Evolutionary conservation across 176 grass and related monocot genomes (phyloP).

Genomic region (Juncus inflexus): DNA sequence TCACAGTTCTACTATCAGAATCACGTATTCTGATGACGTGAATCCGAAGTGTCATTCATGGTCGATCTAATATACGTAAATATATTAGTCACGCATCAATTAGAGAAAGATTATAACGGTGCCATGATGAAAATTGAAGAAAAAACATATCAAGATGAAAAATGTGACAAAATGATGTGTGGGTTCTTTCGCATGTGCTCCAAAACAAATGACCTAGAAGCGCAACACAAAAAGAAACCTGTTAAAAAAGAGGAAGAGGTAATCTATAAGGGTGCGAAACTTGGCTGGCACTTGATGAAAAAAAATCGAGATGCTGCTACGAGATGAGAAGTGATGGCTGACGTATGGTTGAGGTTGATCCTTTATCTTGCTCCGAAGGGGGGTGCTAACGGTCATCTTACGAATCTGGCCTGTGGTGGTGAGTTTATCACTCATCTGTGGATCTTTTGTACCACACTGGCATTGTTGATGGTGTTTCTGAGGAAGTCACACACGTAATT

Average conservation of each 20-base stretch:
- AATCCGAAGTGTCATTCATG: too few species aligned
- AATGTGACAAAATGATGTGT: too few species aligned
- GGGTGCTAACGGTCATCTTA: conserved; percentile 5
- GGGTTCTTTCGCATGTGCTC: too few species aligned
- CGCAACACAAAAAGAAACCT: background rate
- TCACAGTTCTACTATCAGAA: too few species aligned
- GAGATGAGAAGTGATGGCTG: conserved; percentile 20
- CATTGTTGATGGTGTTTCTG: background rate
- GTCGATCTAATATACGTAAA: too few species aligned
- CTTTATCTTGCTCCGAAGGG: conserved; percentile 28
- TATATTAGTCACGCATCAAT: too few species aligned
- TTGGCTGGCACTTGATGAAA: background rate
- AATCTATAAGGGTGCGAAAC: background rate
- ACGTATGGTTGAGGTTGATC: conserved; percentile 19
- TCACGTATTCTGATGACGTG: too few species aligned
- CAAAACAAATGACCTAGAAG: background rate
- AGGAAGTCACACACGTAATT: too few species aligned
- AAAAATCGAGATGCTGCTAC: background rate
- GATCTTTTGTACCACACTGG: conserved; percentile 26
- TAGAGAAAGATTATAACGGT: conserved; percentile 15
- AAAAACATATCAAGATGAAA: too few species aligned
- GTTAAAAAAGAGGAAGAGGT: background rate
- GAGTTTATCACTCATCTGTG: conserved; percentile 44
- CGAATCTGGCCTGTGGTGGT: conserved; percentile 20
- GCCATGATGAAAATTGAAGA: too few species aligned